A percentile compares a stretch with the other conserved stretches of the same genome.
These are phyloP conservation scores for Monosporascus sp. DNA, from an alignment of 2,329 filamentous ascomycete genomes.

Conservation along the genomic window DNA sequence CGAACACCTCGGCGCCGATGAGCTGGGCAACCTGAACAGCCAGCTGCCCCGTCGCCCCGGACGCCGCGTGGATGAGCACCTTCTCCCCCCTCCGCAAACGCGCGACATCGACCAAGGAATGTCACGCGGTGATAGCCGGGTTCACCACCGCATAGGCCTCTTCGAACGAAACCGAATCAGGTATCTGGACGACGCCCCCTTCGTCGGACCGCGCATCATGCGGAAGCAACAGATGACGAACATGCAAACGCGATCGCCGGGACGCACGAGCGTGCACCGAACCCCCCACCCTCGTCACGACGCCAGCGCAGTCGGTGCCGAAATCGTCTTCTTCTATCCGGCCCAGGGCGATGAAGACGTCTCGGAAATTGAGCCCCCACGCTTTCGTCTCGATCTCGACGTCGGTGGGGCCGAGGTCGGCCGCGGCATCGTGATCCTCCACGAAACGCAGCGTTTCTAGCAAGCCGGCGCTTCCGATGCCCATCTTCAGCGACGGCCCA, in stretches of 20 bases:
- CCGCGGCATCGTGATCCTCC: neutral
- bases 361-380: neutral
- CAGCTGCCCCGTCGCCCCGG: slow-evolving; percentile 5
- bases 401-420: neutral
- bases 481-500: slow-evolving; percentile 4
- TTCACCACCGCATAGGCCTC: neutral
- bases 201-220: neutral
- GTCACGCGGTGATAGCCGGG: slow-evolving; percentile 1
- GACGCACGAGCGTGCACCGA: neutral
- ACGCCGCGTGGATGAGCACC: slow-evolving; percentile 5
- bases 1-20: slow-evolving; percentile 6
- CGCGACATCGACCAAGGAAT: neutral
- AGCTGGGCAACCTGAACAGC: slow-evolving; percentile 3
- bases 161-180: neutral
- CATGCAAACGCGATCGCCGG: neutral
- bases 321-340: neutral
- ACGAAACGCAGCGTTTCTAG: neutral
- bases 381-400: neutral
- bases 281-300: neutral
- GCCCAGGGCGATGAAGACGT: neutral
- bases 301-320: neutral
- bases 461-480: neutral
- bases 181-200: neutral
- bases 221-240: neutral
- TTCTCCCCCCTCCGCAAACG: neutral